Evolutionary conservation across 306 rosid genomes (phyloP).

Genomic region (Lupinus albus): DNA sequence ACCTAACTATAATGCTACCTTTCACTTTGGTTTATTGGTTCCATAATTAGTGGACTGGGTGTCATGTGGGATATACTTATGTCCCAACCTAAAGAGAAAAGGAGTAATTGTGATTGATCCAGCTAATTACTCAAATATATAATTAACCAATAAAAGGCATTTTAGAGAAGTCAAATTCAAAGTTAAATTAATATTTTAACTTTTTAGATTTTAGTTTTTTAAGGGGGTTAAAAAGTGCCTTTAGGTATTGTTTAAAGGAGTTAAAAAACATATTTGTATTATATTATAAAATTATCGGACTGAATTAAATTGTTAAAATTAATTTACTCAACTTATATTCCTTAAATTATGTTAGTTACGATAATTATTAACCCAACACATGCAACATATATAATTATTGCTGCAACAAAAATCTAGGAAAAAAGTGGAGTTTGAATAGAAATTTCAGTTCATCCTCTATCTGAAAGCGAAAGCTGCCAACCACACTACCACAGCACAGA

Average conservation of each 20-base stretch:
- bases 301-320: too few relatives aligned
- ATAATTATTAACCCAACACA: too few relatives aligned
- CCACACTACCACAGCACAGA: conserved; percentile 24
- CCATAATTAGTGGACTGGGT: conserved; percentile 45
- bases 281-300: too few relatives aligned
- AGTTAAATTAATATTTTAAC: conserved; percentile 2
- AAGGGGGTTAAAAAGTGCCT: too few relatives aligned
- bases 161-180: conserved; percentile 1
- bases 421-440: background rate
- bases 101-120: conserved; percentile 23
- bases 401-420: conserved; percentile 34
- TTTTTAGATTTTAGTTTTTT: too few relatives aligned
- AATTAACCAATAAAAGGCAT: conserved; percentile 22
- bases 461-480: conserved; percentile 44
- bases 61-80: conserved; percentile 52
- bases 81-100: conserved; percentile 36
- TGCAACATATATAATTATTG: conserved; percentile 23
- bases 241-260: too few relatives aligned
- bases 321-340: too few relatives aligned
- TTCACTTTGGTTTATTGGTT: conserved; percentile 35
- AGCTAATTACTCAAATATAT: conserved; percentile 10
- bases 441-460: conserved; percentile 3
- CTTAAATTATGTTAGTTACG: too few relatives aligned
- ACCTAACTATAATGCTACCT: conserved; percentile 35
- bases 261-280: too few relatives aligned